Percentiles rank a stretch among this genome's conserved stretches.
phyloP scores from a whole-genome alignment of 306 rosid genomes.

The Arachis stenosperma region DNA sequence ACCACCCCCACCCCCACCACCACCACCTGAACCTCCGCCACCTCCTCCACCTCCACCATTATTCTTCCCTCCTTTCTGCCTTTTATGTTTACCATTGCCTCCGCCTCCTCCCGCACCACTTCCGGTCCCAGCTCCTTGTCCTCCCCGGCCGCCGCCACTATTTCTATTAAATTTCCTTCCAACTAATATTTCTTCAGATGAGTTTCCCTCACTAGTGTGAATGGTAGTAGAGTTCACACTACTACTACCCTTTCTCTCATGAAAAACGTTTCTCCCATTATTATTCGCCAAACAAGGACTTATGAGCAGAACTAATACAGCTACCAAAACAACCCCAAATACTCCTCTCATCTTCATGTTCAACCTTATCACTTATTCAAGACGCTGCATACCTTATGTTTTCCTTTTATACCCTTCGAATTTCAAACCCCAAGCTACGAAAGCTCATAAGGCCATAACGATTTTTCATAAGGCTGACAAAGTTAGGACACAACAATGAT shows the following conservation, averaged over 20 bases:
- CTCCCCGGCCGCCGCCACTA: not conserved
- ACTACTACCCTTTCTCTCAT: not conserved
- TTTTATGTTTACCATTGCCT: not conserved
- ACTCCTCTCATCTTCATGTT: slow-evolving; percentile 33
- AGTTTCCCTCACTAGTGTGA: slow-evolving; percentile 13
- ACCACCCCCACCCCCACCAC: not conserved
- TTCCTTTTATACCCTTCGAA: slow-evolving; percentile 42
- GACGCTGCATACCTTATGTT: slow-evolving; percentile 15
- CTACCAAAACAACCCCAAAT: slow-evolving; percentile 27
- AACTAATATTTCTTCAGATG: slow-evolving; percentile 13
- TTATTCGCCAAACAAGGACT: slow-evolving; percentile 44
- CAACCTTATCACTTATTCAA: not conserved
- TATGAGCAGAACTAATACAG: not conserved
- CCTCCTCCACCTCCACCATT: not conserved
- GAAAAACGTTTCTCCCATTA: slow-evolving; percentile 28
- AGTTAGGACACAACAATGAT: slow-evolving; percentile 36
- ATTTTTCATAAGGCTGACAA: slow-evolving; percentile 41
- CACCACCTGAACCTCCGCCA: not conserved
- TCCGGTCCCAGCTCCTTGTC: not conserved
- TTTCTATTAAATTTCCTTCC: slow-evolving; percentile 24
- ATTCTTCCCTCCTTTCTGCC: too few species aligned
- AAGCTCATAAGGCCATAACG: not conserved
- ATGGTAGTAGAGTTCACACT: not conserved
- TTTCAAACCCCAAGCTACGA: slow-evolving; percentile 30
- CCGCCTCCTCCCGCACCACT: not conserved